phyloP scores from a whole-genome alignment of 1,284 basidiomycete genomes.

The Ustilago trichophora region DNA sequence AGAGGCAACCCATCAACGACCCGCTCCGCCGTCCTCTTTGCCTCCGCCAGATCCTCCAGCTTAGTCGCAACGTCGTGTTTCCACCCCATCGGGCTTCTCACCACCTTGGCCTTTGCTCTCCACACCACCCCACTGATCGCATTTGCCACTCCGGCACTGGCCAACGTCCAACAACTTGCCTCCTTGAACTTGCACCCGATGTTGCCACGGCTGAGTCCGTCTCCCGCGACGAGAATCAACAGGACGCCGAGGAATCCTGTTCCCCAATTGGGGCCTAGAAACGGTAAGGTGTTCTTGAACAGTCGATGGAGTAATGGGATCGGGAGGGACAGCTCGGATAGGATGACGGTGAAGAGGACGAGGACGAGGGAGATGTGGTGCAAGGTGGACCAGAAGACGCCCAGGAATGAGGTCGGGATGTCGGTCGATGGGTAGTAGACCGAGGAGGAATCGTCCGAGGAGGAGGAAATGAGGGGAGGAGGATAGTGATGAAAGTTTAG shows the following conservation, averaged over 20 bases:
- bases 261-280: constrained; percentile 49
- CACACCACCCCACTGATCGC: constrained; percentile 21
- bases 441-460: not conserved
- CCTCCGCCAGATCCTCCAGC: constrained; percentile 31
- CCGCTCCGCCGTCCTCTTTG: constrained; percentile 26
- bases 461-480: not conserved
- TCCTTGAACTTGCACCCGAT: constrained; percentile 17
- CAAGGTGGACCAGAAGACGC: constrained; percentile 53
- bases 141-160: constrained; percentile 29
- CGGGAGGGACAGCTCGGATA: constrained; percentile 44
- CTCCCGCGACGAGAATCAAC: constrained; percentile 33
- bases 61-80: constrained; percentile 28
- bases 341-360: constrained; percentile 29
- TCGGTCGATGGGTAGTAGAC: constrained; percentile 46
- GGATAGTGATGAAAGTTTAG: constrained; percentile 31
- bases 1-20: constrained; percentile 14
- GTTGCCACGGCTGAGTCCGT: constrained; percentile 13
- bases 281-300: constrained; percentile 46
- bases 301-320: constrained; percentile 25
- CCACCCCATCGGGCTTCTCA: constrained; percentile 29
- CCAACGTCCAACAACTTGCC: constrained; percentile 30
- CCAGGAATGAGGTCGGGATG: constrained; percentile 49
- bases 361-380: constrained; percentile 34
- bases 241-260: constrained; percentile 44
- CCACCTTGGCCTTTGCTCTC: constrained; percentile 30